Conservation (phyloP, 331 rosid species). For the Erythrophleum ivorense region DNA sequence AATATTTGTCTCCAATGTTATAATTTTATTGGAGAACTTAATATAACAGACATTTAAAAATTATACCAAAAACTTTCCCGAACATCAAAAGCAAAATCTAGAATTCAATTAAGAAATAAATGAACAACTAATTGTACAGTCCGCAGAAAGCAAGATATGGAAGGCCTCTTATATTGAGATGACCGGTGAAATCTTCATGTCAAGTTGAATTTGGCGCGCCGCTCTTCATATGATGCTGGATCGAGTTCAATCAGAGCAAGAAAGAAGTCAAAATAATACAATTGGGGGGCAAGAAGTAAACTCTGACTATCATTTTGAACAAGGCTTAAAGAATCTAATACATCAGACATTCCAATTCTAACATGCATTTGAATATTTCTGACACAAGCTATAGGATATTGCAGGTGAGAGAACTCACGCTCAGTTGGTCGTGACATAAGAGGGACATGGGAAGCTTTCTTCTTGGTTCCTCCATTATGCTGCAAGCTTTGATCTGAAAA, state of each 20-base stretch:
- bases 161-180: slow-evolving; percentile 27
- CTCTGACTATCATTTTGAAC: slow-evolving; percentile 2
- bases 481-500: slow-evolving; percentile 57
- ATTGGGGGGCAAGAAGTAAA: background rate
- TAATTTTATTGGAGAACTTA: background rate
- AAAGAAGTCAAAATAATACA: slow-evolving; percentile 27
- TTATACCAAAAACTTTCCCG: background rate
- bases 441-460: slow-evolving; percentile 67
- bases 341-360: slow-evolving; percentile 27
- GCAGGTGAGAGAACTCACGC: slow-evolving; percentile 63
- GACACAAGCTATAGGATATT: slow-evolving; percentile 21
- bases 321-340: slow-evolving; percentile 11
- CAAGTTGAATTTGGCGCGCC: slow-evolving; percentile 67
- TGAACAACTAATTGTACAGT: slow-evolving; percentile 4
- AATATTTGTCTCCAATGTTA: background rate
- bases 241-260: slow-evolving; percentile 39
- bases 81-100: slow-evolving; percentile 4
- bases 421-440: slow-evolving; percentile 89
- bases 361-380: slow-evolving; percentile 25
- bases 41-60: background rate
- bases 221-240: slow-evolving; percentile 87
- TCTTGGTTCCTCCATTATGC: slow-evolving; percentile 53
- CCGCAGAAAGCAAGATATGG: background rate
- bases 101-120: background rate
- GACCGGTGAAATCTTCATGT: slow-evolving; percentile 44